Evolutionary conservation across 805 yeast genomes (phyloP), one percentile per base, ranked within the genome.

Genomic region (Myxozyma kluyveri): DNA sequence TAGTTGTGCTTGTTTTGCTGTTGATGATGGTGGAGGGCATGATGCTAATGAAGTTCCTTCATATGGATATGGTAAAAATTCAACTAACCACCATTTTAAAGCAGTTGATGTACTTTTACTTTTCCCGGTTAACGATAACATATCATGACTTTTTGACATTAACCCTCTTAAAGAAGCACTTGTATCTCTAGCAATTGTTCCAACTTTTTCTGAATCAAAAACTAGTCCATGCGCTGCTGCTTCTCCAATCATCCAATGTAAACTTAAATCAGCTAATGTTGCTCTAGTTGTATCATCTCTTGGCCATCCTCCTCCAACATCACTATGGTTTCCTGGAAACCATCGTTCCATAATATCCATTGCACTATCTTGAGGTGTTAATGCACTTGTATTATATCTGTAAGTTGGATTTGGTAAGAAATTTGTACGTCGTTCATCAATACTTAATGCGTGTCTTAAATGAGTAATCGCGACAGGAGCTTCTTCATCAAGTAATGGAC

Each of bases 311-410:
- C 88, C 88, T 1, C 88, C 88, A 60, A 80, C 68, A 65, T 83
- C 88, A 7, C 83, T 72, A 65, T 83, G 88, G 61, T 80, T 79
- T 1, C 88, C 89, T 0, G 85, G 79, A 60, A 83, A 83, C 83
- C 84, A 83, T 38, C 78, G 62, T 60, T 83, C 88, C 14, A 75
- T 63, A 31, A 77, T 60, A 57, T 75, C 78, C 6, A 61, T 39
- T 12, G 43, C 35, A 17, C 43, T 19, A 32, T 29, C 14, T 31
- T 22, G 27, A n/a, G n/a, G n/a, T 26, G 27, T 12, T 17, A n/a
- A 21, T 41, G 47, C 33, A 24, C 79, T 37, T 78, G 65, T 14
- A 40, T 79, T 78, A 56, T 80, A 85, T 56, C 80, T 81, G 61
- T n/a, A 55, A 80, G 85, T 56, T 79, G 81, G 61, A 29, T 29